phyloP scores from a whole-genome alignment of 2,329 filamentous ascomycete genomes.

The Colletotrichum sp. region DNA sequence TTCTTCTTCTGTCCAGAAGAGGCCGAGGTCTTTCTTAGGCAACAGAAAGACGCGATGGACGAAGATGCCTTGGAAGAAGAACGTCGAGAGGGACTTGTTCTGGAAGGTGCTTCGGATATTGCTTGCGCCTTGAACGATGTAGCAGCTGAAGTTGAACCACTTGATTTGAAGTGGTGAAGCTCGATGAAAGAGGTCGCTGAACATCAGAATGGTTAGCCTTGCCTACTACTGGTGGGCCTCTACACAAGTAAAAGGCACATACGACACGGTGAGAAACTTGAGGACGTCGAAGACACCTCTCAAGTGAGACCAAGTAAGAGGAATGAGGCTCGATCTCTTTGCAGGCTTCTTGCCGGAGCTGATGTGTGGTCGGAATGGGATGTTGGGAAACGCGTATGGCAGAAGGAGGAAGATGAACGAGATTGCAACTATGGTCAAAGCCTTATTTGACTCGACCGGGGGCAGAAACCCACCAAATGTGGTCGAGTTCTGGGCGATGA shows the following conservation, averaged over 20 bases:
- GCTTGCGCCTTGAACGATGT: neutral
- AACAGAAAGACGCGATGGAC: neutral
- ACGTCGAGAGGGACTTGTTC: neutral
- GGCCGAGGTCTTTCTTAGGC: neutral
- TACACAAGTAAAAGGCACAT: neutral
- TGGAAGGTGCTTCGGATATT: neutral
- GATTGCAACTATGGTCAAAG: neutral
- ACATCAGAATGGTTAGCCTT: neutral
- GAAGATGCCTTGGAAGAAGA: neutral
- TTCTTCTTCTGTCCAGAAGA: neutral
- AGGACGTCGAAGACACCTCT: neutral
- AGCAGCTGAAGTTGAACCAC: neutral
- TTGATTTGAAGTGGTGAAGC: neutral
- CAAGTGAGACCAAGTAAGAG: neutral
- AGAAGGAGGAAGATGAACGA: neutral
- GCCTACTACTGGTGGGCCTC: neutral
- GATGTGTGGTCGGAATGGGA: neutral
- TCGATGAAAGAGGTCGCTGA: neutral
- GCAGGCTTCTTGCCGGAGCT: neutral
- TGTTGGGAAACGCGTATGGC: neutral
- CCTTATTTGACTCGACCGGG: neutral
- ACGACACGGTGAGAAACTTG: neutral
- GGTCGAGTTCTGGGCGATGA: neutral
- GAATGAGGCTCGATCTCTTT: neutral
- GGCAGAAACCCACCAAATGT: neutral